A percentile compares a stretch with the other conserved stretches of the same genome.
phyloP scores from a whole-genome alignment of 345 rosid genomes.

The Hibiscus mutabilis region DNA sequence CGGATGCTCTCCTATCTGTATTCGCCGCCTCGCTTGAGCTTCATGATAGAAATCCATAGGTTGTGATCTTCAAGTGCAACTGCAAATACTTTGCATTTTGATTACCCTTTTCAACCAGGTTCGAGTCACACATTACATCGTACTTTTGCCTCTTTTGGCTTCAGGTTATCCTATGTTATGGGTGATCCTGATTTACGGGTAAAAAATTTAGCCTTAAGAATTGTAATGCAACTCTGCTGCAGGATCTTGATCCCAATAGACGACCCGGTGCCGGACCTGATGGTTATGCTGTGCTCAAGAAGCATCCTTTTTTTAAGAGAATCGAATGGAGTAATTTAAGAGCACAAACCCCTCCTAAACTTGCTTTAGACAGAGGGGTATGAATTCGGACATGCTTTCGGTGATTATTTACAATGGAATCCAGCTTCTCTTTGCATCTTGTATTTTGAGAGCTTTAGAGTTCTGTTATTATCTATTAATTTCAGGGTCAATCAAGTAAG shows the following conservation, averaged over 20 bases:
- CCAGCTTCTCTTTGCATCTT: constrained; percentile 9
- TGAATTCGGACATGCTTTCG: constrained; percentile 1
- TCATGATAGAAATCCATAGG: too few species aligned
- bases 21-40: too few species aligned
- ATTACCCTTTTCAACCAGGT: too few species aligned
- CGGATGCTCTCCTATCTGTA: too few species aligned
- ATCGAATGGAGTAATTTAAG: constrained; percentile 78
- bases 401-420: background rate
- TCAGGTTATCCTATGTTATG: background rate
- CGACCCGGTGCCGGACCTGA: constrained; percentile 91
- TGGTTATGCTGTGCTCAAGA: constrained; percentile 49
- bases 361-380: constrained; percentile 63
- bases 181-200: background rate
- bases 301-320: constrained; percentile 73
- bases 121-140: too few species aligned
- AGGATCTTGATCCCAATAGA: constrained; percentile 86
- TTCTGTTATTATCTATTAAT: background rate
- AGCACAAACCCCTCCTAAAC: constrained; percentile 61
- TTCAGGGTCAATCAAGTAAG: constrained; percentile 51
- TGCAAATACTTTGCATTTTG: too few species aligned
- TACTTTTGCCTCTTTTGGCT: background rate
- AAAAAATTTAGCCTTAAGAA: too few species aligned
- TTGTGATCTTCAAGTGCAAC: too few species aligned
- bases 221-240: constrained; percentile 16
- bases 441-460: background rate